Percentiles rank a stretch among this genome's conserved stretches.
Evolutionary conservation across 805 yeast genomes (phyloP).

Genomic region (Metschnikowia matae): DNA sequence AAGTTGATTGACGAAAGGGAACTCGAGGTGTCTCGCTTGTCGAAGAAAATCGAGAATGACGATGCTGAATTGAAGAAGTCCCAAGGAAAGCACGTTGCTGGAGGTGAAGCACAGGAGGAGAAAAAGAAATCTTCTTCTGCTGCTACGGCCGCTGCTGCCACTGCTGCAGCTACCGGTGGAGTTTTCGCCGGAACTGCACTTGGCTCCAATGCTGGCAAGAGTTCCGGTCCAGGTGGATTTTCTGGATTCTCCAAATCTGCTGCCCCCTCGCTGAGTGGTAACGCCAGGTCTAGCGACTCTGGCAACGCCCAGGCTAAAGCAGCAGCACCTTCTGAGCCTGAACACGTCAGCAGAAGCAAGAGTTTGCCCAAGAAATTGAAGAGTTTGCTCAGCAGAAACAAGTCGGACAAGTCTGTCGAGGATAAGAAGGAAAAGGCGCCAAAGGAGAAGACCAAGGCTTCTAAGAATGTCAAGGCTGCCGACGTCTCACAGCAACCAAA

Average conservation of each 20-base stretch:
- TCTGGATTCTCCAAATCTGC: constrained; percentile 14
- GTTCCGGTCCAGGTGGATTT: background rate
- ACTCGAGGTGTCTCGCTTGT: constrained; percentile 28
- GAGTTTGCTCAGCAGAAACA: constrained; percentile 15
- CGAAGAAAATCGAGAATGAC: constrained; percentile 32
- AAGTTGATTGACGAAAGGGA: constrained; percentile 31
- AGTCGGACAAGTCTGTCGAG: constrained; percentile 1
- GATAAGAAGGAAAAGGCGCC: constrained; percentile 1
- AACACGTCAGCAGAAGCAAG: constrained; percentile 12
- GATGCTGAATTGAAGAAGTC: constrained; percentile 23
- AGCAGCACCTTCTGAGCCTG: background rate
- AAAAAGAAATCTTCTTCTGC: constrained; percentile 6
- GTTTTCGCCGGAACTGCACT: constrained; percentile 25
- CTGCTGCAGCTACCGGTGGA: constrained; percentile 23
- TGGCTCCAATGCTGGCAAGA: constrained; percentile 14
- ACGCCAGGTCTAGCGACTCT: constrained; percentile 8
- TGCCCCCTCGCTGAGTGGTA: background rate
- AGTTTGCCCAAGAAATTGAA: constrained; percentile 18
- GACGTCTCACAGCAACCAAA: constrained; percentile 9
- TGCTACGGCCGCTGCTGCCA: constrained; percentile 18
- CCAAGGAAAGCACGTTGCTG: background rate
- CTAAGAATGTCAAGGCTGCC: constrained; percentile 8
- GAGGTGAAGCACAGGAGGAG: background rate
- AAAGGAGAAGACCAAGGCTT: background rate
- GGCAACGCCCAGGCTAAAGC: constrained; percentile 17